Conservation (phyloP, 805 yeast genomes). For the Candida awuae region DNA sequence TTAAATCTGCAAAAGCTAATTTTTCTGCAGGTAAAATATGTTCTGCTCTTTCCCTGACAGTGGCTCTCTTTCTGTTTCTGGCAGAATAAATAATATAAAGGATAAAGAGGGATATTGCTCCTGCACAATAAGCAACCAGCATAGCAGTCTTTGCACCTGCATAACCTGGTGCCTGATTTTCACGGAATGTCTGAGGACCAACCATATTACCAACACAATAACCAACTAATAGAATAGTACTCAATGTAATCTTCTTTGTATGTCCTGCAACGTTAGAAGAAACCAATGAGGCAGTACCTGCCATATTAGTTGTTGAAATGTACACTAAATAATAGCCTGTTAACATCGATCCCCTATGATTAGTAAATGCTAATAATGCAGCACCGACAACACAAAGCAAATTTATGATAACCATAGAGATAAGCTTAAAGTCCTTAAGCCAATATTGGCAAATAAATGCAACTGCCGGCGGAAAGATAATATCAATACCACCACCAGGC, state of each 20-base stretch:
- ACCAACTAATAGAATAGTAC: constrained; percentile 37
- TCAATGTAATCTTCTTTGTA: constrained; percentile 46
- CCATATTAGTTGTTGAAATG: constrained; percentile 12
- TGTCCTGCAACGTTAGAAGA: constrained; percentile 52
- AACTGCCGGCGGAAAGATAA: constrained; percentile 9
- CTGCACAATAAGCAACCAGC: constrained; percentile 34
- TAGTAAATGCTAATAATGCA: constrained; percentile 3
- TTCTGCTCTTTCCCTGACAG: background rate
- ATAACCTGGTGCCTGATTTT: constrained; percentile 49
- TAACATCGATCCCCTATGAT: constrained; percentile 4
- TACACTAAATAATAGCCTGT: constrained; percentile 8
- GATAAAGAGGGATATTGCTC: constrained; percentile 14
- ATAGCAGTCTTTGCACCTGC: constrained; percentile 45
- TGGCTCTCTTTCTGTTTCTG: constrained; percentile 14
- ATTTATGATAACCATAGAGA: constrained; percentile 7
- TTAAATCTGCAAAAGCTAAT: constrained; percentile 37
- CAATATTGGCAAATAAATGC: constrained; percentile 4
- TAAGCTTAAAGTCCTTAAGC: constrained; percentile 5
- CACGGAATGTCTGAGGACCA: constrained; percentile 63
- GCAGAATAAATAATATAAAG: constrained; percentile 14
- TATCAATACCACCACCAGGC: constrained; percentile 17
- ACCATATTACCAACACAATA: constrained; percentile 59
- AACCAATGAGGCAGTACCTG: constrained; percentile 17
- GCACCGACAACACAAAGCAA: constrained; percentile 6
- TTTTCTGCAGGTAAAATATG: constrained; percentile 16